These are phyloP conservation scores for Myxozyma neotropica DNA, from an alignment of 805 yeast species.

Conservation along the genomic window DNA sequence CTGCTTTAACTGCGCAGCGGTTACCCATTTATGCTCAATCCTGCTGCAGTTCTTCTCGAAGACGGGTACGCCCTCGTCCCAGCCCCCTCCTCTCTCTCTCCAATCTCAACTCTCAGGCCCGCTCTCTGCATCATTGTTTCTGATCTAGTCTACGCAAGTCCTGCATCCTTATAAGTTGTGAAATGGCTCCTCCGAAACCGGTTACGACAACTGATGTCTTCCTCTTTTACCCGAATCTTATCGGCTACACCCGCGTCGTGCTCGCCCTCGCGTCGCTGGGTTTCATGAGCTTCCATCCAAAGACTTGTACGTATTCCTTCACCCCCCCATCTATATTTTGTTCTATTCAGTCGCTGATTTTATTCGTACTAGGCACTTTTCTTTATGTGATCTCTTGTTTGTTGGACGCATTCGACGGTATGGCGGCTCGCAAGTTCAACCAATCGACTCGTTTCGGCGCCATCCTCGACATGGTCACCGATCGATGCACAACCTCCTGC, in stretches of 20 bases:
- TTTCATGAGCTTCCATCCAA: conserved; percentile 83
- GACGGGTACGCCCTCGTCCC: not conserved
- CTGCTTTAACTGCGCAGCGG: no score
- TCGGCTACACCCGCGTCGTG: conserved; percentile 83
- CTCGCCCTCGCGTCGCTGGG: conserved; percentile 79
- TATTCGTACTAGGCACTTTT: conserved; percentile 44
- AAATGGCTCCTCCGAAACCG: conserved; percentile 19
- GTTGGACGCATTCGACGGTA: conserved; percentile 94
- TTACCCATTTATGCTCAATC: no score
- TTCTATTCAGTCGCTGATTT: not conserved
- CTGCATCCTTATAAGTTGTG: not conserved
- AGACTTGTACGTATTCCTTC: conserved; percentile 54
- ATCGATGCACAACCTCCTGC: conserved; percentile 95
- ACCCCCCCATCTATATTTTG: no score
- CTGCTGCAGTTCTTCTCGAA: no score
- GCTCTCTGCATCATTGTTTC: no score
- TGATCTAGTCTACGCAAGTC: no score
- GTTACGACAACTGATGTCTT: conserved; percentile 60
- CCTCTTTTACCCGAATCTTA: conserved; percentile 84
- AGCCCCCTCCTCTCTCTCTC: not conserved
- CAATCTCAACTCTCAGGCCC: not conserved
- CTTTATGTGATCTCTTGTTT: conserved; percentile 86
- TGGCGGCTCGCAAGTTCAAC: conserved; percentile 84
- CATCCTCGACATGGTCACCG: conserved; percentile 97
- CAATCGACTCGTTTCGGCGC: conserved; percentile 96